These are phyloP conservation scores for Chaetomium sp. DNA, from an alignment of 2,329 filamentous ascomycete species.

Conservation along the genomic window DNA sequence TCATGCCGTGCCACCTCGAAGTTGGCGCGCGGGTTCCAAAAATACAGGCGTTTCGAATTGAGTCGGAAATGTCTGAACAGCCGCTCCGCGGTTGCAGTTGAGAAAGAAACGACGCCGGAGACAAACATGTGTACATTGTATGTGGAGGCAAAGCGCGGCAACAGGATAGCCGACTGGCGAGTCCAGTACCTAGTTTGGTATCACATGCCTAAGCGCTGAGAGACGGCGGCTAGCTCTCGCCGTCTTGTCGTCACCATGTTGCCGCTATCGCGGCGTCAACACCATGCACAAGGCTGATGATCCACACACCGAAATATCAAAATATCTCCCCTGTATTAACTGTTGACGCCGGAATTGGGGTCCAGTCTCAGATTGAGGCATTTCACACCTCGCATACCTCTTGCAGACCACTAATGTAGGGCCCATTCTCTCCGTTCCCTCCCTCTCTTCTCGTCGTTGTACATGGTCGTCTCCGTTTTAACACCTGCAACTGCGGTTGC, in stretches of 20 bases:
- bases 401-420: background rate
- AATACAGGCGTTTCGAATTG: conserved; percentile 4
- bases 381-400: background rate
- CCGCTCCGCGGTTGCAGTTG: conserved; percentile 5
- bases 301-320: background rate
- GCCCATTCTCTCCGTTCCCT: background rate
- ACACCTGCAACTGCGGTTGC: background rate
- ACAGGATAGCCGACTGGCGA: too few species aligned
- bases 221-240: conserved; percentile 5
- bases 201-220: conserved; percentile 9
- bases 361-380: background rate
- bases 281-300: background rate
- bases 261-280: background rate
- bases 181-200: too few species aligned
- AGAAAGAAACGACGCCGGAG: background rate
- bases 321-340: background rate
- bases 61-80: conserved; percentile 3
- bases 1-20: too few species aligned
- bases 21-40: conserved; percentile 3
- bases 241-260: background rate
- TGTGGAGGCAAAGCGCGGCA: background rate
- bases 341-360: background rate
- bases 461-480: too few species aligned
- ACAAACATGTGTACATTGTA: too few species aligned
- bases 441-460: too few species aligned